Conservation (phyloP, 768 basidiomycete species). For the Hygrocybe punicea region DNA sequence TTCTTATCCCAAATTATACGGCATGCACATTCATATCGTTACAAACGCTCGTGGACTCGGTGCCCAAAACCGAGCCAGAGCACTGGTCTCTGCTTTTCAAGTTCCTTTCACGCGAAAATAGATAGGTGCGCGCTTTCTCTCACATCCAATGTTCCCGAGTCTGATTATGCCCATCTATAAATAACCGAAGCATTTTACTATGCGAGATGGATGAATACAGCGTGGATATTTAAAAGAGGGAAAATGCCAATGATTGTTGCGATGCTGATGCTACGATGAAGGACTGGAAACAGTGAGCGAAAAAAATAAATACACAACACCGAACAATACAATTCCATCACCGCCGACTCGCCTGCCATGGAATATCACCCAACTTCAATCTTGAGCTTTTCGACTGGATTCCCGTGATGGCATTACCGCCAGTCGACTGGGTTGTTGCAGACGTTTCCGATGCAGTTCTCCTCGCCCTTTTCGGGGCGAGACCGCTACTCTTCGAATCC, state of each 20-base stretch:
- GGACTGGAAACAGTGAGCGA: conserved; percentile 2
- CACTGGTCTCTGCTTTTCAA: conserved; percentile 86
- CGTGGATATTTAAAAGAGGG: not conserved
- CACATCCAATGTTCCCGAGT: not conserved
- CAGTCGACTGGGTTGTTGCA: conserved; percentile 25
- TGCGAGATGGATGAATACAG: not conserved
- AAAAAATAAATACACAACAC: conserved; percentile 9
- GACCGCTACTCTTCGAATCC: conserved; percentile 19
- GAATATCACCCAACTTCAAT: conserved; percentile 59
- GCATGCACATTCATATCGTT: conserved; percentile 92
- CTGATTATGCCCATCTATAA: not conserved
- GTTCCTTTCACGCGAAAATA: conserved; percentile 70
- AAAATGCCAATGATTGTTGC: conserved; percentile 26
- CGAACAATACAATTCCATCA: conserved; percentile 10
- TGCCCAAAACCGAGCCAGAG: conserved; percentile 84
- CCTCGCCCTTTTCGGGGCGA: conserved; percentile 64
- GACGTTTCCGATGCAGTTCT: conserved; percentile 70
- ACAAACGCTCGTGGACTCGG: conserved; percentile 86
- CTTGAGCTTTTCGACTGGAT: conserved; percentile 38
- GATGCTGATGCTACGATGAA: conserved; percentile 13
- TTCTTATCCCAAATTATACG: conserved; percentile 78
- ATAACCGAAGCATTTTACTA: not conserved
- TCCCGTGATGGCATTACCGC: conserved; percentile 14
- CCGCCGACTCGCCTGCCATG: conserved; percentile 44
- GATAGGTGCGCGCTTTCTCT: conserved; percentile 11